Conservation (phyloP, 305 asterid species). For the Withania somnifera region DNA sequence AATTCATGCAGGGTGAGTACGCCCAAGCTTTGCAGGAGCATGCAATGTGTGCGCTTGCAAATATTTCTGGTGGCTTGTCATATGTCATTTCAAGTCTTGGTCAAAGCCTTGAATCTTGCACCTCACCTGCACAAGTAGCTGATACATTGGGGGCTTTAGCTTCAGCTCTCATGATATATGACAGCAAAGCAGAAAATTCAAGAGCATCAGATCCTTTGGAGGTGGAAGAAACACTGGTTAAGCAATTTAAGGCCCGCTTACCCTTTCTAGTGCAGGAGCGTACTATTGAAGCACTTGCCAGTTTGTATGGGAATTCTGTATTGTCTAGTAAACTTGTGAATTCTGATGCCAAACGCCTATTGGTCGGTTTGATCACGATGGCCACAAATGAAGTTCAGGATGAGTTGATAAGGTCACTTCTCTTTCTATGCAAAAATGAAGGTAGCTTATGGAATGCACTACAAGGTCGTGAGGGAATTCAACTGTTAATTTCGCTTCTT, state of each 20-base stretch:
- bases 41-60: constrained; percentile 99
- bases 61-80: constrained; percentile 96
- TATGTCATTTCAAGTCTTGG: constrained; percentile 96
- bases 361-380: constrained; percentile 96
- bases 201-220: constrained; percentile 83
- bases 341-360: constrained; percentile 90
- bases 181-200: constrained; percentile 65
- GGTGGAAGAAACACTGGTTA: constrained; percentile 80
- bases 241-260: constrained; percentile 62
- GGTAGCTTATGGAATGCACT: constrained; percentile 95
- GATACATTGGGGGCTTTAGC: constrained; percentile 98
- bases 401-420: constrained; percentile 80
- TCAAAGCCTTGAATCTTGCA: constrained; percentile 93
- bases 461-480: constrained; percentile 99
- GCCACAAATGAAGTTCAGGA: constrained; percentile 90
- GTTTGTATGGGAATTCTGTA: constrained; percentile 79
- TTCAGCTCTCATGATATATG: constrained; percentile 98
- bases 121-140: constrained; percentile 91
- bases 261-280: constrained; percentile 93
- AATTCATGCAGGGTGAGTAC: constrained; percentile 97
- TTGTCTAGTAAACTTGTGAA: constrained; percentile 74
- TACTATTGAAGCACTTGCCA: constrained; percentile 97
- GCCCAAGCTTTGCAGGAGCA: constrained; percentile 99
- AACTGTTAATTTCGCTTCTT: constrained; percentile 88
- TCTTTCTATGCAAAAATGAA: constrained; percentile 75